Evolutionary conservation across 192 early-diverging fungal genomes (phyloP), one percentile per base, ranked within the genome.

Genomic region (Coemansia pectinata): DNA sequence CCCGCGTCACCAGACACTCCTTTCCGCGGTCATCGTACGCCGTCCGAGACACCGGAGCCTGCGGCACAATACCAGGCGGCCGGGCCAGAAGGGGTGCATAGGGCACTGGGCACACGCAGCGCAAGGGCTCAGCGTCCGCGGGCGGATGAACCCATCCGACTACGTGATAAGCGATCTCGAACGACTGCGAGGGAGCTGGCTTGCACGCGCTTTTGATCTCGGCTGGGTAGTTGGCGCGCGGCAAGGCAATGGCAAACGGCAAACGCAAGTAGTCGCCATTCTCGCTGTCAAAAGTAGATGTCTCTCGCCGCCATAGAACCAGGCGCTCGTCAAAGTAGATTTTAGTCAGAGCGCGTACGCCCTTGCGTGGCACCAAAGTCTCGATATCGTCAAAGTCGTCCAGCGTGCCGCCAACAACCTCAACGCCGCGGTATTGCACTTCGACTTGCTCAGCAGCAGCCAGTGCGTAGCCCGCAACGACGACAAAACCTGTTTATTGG

Each of bases 261-360:
- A 81, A 66, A 39, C n/a, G 29, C 38, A 45, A 21, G 29, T 17
- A 19, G 5, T 58, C 55, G 11, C 38, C 57, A 40, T 7, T 39
- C n/a, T 42, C 50, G 29, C 14, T 3, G 8, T 41, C 50, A 11
- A 33, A 27, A 3, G 55, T 23, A 17, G 21, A 11, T 29, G 9
- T 25, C 33, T 29, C 34, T 33, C 64, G 67, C 29, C 73, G 64
- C 80, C 80, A 83, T 12, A 83, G 47, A 19, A 71, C 69, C 6
- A 83, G 60, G 11, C 76, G 75, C 67, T 83, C 80, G 69, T 83
- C 80, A 73, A 83, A 83, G 48, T 83, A 83, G 57, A 69, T 48
- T 23, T 67, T 74, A 63, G 60, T 83, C 29, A 83, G 59, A 19
- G 72, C 80, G 19, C 76, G 80, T 12, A 67, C 69, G 36, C 80